A percentile compares a stretch with the other conserved stretches of the same genome.
Conservation (phyloP, 2,329 filamentous ascomycete species). For the Aspergillus sp. region DNA sequence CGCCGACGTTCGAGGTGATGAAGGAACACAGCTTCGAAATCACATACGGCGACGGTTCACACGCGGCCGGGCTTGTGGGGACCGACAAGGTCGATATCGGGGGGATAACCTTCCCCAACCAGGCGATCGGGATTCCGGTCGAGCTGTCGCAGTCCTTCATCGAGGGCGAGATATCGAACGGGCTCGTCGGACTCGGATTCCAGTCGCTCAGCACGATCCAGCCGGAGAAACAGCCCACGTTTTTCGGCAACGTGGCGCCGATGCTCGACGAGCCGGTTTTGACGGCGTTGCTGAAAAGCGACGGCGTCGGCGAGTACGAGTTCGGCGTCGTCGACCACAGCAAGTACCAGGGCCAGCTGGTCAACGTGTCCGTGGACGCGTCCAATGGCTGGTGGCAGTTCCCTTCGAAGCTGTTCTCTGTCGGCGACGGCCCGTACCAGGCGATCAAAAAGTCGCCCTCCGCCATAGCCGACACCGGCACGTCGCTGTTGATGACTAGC, state of each 20-base stretch:
- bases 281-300: conserved; percentile 57
- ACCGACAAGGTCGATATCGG: conserved; percentile 60
- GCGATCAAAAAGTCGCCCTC: conserved; percentile 20
- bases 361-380: conserved; percentile 53
- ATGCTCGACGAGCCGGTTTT: conserved; percentile 57
- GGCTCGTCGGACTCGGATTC: conserved; percentile 62
- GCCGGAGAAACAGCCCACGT: conserved; percentile 57
- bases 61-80: conserved; percentile 53
- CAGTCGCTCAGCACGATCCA: conserved; percentile 55
- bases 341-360: conserved; percentile 55
- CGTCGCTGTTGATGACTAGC: conserved; percentile 55
- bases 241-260: conserved; percentile 61
- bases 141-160: conserved; percentile 50
- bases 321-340: conserved; percentile 60
- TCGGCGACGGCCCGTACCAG: conserved; percentile 39
- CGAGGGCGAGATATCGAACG: conserved; percentile 52
- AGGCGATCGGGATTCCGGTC: conserved; percentile 60
- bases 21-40: conserved; percentile 51
- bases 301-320: conserved; percentile 56
- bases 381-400: conserved; percentile 63
- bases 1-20: conserved; percentile 41
- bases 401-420: conserved; percentile 45
- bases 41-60: conserved; percentile 59
- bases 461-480: conserved; percentile 60
- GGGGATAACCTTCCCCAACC: conserved; percentile 50